These are phyloP conservation scores for Friedmanniomyces simplex DNA, from an alignment of 495 filamentous ascomycete species.

Conservation along the genomic window DNA sequence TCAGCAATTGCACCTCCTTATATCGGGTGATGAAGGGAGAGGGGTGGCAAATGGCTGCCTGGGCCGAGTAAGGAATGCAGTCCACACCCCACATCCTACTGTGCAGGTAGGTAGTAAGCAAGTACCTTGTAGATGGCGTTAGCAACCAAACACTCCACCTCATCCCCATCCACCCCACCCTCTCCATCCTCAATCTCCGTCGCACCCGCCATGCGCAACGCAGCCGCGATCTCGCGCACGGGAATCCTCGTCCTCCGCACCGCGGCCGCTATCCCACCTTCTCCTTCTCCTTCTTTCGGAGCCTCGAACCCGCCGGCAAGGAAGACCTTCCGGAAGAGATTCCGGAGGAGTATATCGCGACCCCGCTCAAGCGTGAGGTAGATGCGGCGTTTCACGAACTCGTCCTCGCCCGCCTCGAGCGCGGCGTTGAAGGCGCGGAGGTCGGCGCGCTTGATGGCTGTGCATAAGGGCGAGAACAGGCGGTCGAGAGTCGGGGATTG, in stretches of 20 bases:
- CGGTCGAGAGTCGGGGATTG: conserved; percentile 66
- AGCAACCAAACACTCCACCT: conserved; percentile 88
- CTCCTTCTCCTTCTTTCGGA: conserved; percentile 47
- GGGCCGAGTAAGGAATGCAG: conserved; percentile 8
- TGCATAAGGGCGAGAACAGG: conserved; percentile 65
- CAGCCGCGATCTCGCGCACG: conserved; percentile 66
- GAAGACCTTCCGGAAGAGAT: conserved; percentile 83
- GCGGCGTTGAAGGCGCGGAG: conserved; percentile 77
- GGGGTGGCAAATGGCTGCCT: conserved; percentile 18
- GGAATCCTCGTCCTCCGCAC: conserved; percentile 68
- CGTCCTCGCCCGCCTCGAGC: conserved; percentile 65
- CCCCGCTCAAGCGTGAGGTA: conserved; percentile 89
- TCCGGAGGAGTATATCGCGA: conserved; percentile 80
- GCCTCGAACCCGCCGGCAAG: conserved; percentile 69
- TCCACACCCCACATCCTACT: not conserved
- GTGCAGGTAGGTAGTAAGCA: conserved; percentile 12
- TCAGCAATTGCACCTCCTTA: not conserved
- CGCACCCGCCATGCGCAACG: conserved; percentile 36
- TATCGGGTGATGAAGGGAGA: not conserved
- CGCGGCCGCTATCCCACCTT: conserved; percentile 3
- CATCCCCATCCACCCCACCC: conserved; percentile 65
- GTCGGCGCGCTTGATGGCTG: conserved; percentile 70
- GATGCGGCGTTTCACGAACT: conserved; percentile 90
- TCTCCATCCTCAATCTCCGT: conserved; percentile 28
- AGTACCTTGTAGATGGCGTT: conserved; percentile 95